A percentile compares a stretch with the other conserved stretches of the same genome.
phyloP scores from a whole-genome alignment of 306 rosid genomes.

The Crotalaria pallida region DNA sequence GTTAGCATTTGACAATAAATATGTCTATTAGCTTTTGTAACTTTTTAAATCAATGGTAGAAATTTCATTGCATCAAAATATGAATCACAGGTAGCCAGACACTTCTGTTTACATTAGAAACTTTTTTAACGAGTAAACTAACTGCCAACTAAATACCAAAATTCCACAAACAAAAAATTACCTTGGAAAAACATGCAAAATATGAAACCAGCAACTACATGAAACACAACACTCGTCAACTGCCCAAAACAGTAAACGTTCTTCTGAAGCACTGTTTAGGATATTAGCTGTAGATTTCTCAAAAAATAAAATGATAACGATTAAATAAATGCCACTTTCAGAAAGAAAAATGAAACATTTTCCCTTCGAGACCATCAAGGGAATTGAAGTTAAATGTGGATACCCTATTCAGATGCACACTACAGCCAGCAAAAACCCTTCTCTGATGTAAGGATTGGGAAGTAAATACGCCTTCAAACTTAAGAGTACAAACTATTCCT shows the following conservation, averaged over 20 bases:
- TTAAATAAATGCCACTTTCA: neutral
- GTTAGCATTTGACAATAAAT: no score
- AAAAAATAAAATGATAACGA: neutral
- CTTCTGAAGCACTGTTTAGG: neutral
- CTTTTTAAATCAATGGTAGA: neutral
- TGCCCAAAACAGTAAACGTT: slow-evolving; percentile 3
- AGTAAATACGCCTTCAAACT: neutral
- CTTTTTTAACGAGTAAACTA: neutral
- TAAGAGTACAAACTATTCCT: slow-evolving; percentile 22
- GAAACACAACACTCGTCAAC: neutral
- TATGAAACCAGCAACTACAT: slow-evolving; percentile 23
- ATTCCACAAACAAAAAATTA: slow-evolving; percentile 21
- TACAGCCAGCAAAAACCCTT: slow-evolving; percentile 9
- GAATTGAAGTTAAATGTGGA: slow-evolving; percentile 14
- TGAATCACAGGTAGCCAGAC: neutral
- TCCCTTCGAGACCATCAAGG: slow-evolving; percentile 18
- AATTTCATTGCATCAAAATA: neutral
- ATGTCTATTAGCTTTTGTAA: no score
- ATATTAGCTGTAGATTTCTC: slow-evolving; percentile 2
- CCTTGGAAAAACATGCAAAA: slow-evolving; percentile 12
- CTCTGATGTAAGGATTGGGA: neutral
- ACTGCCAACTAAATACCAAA: slow-evolving; percentile 6
- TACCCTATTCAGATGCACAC: slow-evolving; percentile 29
- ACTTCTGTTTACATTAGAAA: neutral
- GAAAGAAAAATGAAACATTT: slow-evolving; percentile 6